Evolutionary conservation across 2,329 filamentous ascomycete genomes (phyloP), one percentile per base, ranked within the genome.

Genomic region (Pseudocercospora macadamiae): DNA sequence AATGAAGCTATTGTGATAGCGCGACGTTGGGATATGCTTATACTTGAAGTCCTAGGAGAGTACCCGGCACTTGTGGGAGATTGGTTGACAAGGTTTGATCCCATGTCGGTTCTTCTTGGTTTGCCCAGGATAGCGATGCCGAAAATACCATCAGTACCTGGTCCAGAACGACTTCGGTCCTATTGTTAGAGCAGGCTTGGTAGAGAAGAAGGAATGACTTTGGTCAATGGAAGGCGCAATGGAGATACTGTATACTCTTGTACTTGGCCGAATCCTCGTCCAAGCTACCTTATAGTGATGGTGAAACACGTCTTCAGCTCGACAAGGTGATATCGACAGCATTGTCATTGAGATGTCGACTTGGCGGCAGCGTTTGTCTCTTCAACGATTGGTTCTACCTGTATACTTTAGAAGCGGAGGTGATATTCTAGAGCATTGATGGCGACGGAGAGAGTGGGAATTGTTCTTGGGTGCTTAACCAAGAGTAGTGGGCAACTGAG

Each of bases 401-500:
- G 47, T 26, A 49, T 49, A 49, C 47, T 49, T 49, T 30, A 34
- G 47, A 49, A 49, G 28, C 47, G 47, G 47, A 49, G 47, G 4
- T 2, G 9, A 34, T 8, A 18, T 34, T 34, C 47, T 34, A 32
- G 26, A 49, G 47, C 47, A 49, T 49, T 23, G 44, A 28, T 10
- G 44, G 44, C n/a, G 26, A 47, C 21, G n/a, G 26, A 49, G 47
- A 49, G 47, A 49, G 47, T 49, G 47, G 47, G 16, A n/a, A 19
- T 49, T 32, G 8, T 19, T 49, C 47, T 49, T 9, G 47, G 47
- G 25, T 49, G 47, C 47, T 49, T 49, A 49, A 49, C 47, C 47
- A 49, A 49, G 47, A 49, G 25, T 49, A 49, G 47, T 49, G 47
- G 47, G 26, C 47, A 49, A 49, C 26, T 16, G 47, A 30, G 47